Evolutionary conservation across 2,329 filamentous ascomycete species (phyloP), one percentile per base, ranked within the genome.

Genomic region (Colletotrichum destructivum): DNA sequence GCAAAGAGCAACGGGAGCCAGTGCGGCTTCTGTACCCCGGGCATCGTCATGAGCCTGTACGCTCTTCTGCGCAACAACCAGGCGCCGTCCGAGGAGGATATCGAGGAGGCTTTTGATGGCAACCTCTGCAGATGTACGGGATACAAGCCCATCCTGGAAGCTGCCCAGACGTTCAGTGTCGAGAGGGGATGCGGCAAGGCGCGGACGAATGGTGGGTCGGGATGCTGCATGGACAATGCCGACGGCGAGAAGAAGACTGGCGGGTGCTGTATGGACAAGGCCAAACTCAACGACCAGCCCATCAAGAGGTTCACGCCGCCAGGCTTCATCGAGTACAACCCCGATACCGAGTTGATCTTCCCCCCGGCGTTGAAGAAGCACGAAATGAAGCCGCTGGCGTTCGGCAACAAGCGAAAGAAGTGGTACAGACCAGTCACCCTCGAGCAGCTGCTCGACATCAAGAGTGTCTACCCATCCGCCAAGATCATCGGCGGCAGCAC

Each of bases 1-100:
- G 96, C 96, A 21, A 93, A 93, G 82, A 90, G 93, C 42, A 96
- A 98, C 83, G 96, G 96, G 60, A 97, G 94, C 76, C 96, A 99
- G 81, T 99, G 89, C 71, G 89, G 95, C 1, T 99, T 99, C 83
- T 99, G 96, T 79, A 98, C 96, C 0, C 96, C 96, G 5, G 96
- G 96, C 2, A 98, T 99, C 77, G 95, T 98, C 74, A 98, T 98
- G 94, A 98, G 95, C 80, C 83, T 98, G 67, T 99, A 99, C 81
- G 96, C 96, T 7, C 87, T 98, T 55, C 86, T 99, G 42, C 89
- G 96, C 71, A 98, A 98, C 78, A 93, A 95, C 75, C 87, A 91
- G 4, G 87, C 88, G 23, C 95, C 96, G 0, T 91, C 90, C 3
- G 90, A 96, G 77, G 90, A 94, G 75, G 94, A 97, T 40, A 88